phyloP scores from a whole-genome alignment of 805 yeast species.

The Hanseniaspora guilliermondii region DNA sequence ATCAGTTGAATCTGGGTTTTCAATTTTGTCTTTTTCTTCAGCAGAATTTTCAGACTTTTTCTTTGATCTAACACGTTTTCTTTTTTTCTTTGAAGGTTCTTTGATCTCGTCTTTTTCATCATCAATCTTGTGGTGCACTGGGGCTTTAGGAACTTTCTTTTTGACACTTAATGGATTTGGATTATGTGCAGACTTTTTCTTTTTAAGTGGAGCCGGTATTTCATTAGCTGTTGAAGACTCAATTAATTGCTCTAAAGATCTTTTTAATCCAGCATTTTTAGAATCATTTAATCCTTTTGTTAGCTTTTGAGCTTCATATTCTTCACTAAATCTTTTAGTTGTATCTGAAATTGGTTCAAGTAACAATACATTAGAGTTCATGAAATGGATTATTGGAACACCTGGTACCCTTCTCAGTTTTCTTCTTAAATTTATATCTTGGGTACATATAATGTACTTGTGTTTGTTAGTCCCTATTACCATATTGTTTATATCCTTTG shows the following conservation, averaged over 20 bases:
- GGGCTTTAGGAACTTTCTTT: slow-evolving; percentile 42
- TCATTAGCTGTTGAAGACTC: slow-evolving; percentile 17
- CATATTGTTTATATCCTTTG: slow-evolving; percentile 6
- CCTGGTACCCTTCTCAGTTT: slow-evolving; percentile 71
- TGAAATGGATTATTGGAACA: slow-evolving; percentile 63
- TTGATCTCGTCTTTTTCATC: neutral
- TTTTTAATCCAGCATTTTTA: slow-evolving; percentile 36
- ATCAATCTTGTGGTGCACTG: slow-evolving; percentile 15
- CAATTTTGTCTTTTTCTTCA: neutral
- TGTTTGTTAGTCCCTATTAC: slow-evolving; percentile 48
- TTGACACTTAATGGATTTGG: slow-evolving; percentile 88
- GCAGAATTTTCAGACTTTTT: neutral
- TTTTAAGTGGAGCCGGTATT: slow-evolving; percentile 23
- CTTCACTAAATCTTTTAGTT: slow-evolving; percentile 38
- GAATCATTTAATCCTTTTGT: slow-evolving; percentile 66
- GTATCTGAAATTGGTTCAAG: slow-evolving; percentile 85
- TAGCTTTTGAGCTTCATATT: slow-evolving; percentile 54
- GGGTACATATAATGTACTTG: slow-evolving; percentile 80
- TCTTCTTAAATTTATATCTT: slow-evolving; percentile 56
- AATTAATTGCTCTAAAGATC: slow-evolving; percentile 18
- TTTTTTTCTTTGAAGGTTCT: neutral
- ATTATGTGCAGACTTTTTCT: slow-evolving; percentile 53
- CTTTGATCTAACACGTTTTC: slow-evolving; percentile 12
- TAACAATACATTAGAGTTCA: slow-evolving; percentile 85
- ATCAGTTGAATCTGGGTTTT: neutral